Evolutionary conservation across 306 rosid species (phyloP), one percentile per base, ranked within the genome.

Genomic region (Echinosophora koreensis): DNA sequence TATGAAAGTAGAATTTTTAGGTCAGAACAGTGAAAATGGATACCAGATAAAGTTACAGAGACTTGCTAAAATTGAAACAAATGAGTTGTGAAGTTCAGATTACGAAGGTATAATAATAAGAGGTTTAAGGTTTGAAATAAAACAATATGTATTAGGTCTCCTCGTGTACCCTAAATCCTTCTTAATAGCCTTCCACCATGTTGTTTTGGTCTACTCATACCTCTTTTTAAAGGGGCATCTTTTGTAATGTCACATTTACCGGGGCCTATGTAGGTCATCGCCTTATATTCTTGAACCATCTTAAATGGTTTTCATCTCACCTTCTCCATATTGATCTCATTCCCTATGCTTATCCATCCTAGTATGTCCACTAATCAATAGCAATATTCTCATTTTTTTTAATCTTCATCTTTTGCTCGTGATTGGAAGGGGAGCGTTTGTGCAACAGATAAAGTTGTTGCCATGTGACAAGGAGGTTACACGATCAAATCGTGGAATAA

Each of bases 41-140:
- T 44, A 7, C 6, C 17, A 13, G 37, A 44, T 28, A 22, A 41
- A 35, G 47, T 4, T 3, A 2, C 30, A 10, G 4, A 27, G 30
- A 76, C 12, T 22, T 8, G 15, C 52, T 74, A 7, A 38, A 47
- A 56, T 56, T 71, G 35, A 15, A 57, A 56, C 14, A 56, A 12
- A 41, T 8, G 56, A 71, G 66, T 56, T 71, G 9, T 60, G 62
- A 18, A 39, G 16, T 34, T 51, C 22, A 71, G 55, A 55, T 38
- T 71, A 54, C 50, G 46, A 30, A 71, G 27, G 46, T 64, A 52
- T 64, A 51, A 65, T 35, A 63, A 63, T 13, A 52, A 52, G 46
- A 54, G 66, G 56, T 27, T 64, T 38, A 65, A 59, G 15, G 18
- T 27, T 38, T 71, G 65, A 71, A 39, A 71, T 39, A 58, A 56